Evolutionary conservation across 2,329 filamentous ascomycete species (phyloP).

Genomic region (Epichloe scottii): DNA sequence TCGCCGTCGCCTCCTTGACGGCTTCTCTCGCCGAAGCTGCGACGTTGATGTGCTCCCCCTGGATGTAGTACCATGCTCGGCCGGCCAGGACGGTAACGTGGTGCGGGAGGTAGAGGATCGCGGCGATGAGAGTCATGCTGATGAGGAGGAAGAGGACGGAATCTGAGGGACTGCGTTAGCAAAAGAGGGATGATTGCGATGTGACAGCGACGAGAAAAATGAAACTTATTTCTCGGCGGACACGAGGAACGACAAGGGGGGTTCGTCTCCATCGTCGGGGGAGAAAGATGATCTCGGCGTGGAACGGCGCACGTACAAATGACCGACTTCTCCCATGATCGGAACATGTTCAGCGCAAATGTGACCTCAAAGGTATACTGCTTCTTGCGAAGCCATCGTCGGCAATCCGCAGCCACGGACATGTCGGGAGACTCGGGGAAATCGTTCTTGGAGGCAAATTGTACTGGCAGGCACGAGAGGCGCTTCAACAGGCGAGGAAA

Average conservation of each 20-base stretch:
- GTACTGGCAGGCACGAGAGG: not conserved
- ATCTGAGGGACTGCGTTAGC: slow-evolving; percentile 41
- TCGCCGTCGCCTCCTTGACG: slow-evolving; percentile 20
- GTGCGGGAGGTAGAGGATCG: slow-evolving; percentile 84
- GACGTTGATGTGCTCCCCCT: slow-evolving; percentile 57
- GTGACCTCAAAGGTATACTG: slow-evolving; percentile 98
- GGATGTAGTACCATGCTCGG: slow-evolving; percentile 90
- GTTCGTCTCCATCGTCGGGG: no score
- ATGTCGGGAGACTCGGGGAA: not conserved
- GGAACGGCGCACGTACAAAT: slow-evolving; percentile 62
- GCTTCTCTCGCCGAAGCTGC: slow-evolving; percentile 21
- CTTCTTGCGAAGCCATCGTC: slow-evolving; percentile 86
- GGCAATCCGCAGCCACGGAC: slow-evolving; percentile 28
- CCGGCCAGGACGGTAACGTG: slow-evolving; percentile 73
- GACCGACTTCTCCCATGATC: slow-evolving; percentile 87
- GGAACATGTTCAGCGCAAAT: slow-evolving; percentile 94
- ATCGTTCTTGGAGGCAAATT: not conserved
- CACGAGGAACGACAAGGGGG: no score
- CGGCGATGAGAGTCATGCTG: slow-evolving; percentile 74
- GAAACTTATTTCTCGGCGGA: no score
- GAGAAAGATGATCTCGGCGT: no score
- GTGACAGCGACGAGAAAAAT: not conserved
- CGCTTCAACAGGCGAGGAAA: not conserved
- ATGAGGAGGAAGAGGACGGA: slow-evolving; percentile 83
- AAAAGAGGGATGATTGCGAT: not conserved